These are phyloP conservation scores for Thalassiosira sp. DNA, from an alignment of 352 stramenopile genomes.

Conservation along the genomic window DNA sequence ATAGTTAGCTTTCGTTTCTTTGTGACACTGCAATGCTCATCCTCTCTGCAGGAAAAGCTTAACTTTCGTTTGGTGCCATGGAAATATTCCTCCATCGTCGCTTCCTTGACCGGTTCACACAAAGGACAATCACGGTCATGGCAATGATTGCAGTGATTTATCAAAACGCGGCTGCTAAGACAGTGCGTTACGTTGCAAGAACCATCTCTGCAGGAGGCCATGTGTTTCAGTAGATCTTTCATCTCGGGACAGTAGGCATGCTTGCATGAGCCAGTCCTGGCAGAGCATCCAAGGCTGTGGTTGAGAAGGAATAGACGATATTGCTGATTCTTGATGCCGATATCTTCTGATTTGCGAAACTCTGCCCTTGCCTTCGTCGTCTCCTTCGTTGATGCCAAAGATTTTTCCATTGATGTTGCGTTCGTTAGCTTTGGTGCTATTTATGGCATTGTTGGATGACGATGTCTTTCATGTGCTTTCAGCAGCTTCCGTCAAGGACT, in stretches of 20 bases:
- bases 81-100: conserved; percentile 10
- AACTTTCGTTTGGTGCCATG: conserved; percentile 1
- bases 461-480: no score
- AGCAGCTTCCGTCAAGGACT: no score
- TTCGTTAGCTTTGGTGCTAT: no score
- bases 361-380: not conserved
- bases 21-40: not conserved
- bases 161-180: conserved; percentile 2
- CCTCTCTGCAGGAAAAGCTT: not conserved
- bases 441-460: no score
- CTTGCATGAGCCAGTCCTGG: conserved; percentile 11
- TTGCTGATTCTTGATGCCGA: conserved; percentile 1
- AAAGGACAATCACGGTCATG: not conserved
- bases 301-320: conserved; percentile 20
- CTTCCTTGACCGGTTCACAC: conserved; percentile 2
- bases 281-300: conserved; percentile 8
- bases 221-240: conserved; percentile 20
- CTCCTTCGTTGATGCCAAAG: not conserved
- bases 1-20: conserved; percentile 12
- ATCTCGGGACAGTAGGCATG: conserved; percentile 14
- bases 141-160: conserved; percentile 20
- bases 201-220: not conserved
- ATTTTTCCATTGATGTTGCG: not conserved
- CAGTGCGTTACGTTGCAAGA: conserved; percentile 9
- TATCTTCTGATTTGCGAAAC: not conserved